Percentiles rank a stretch among this genome's conserved stretches.
Evolutionary conservation across 495 filamentous ascomycete genomes (phyloP).

Genomic region (Trichoderma asperelloides): DNA sequence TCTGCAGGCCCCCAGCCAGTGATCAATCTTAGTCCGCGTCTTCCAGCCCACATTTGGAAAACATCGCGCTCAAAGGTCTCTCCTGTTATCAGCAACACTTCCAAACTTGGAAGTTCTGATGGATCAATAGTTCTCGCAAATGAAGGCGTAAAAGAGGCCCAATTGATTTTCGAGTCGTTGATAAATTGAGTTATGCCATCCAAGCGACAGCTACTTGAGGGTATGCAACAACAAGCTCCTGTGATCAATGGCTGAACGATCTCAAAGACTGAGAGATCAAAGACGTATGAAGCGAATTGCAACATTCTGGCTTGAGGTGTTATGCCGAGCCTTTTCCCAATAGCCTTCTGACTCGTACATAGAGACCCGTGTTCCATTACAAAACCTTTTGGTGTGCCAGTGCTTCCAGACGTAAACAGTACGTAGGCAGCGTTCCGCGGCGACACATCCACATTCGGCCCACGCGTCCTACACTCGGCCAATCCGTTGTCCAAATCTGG

Average conservation of each 20-base stretch:
- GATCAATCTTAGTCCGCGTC: slow-evolving; percentile 21
- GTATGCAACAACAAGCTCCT: slow-evolving; percentile 46
- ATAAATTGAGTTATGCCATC: slow-evolving; percentile 29
- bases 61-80: slow-evolving; percentile 18
- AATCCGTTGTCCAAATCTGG: background rate
- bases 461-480: background rate
- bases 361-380: slow-evolving; percentile 32
- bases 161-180: slow-evolving; percentile 37
- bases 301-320: slow-evolving; percentile 39
- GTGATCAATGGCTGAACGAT: slow-evolving; percentile 53
- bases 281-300: slow-evolving; percentile 61
- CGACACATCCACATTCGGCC: slow-evolving; percentile 35
- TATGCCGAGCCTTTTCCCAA: slow-evolving; percentile 30
- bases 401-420: slow-evolving; percentile 48
- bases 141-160: slow-evolving; percentile 38
- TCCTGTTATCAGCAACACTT: slow-evolving; percentile 36
- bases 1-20: slow-evolving; percentile 28
- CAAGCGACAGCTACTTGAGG: slow-evolving; percentile 31
- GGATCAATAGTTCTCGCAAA: slow-evolving; percentile 36
- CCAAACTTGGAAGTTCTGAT: slow-evolving; percentile 27
- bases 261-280: slow-evolving; percentile 58
- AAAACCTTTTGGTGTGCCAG: slow-evolving; percentile 39
- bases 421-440: slow-evolving; percentile 38
- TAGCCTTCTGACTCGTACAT: slow-evolving; percentile 22
- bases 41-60: slow-evolving; percentile 13